Evolutionary conservation across 2,329 filamentous ascomycete genomes (phyloP).

Genomic region (Sporothrix luriei): DNA sequence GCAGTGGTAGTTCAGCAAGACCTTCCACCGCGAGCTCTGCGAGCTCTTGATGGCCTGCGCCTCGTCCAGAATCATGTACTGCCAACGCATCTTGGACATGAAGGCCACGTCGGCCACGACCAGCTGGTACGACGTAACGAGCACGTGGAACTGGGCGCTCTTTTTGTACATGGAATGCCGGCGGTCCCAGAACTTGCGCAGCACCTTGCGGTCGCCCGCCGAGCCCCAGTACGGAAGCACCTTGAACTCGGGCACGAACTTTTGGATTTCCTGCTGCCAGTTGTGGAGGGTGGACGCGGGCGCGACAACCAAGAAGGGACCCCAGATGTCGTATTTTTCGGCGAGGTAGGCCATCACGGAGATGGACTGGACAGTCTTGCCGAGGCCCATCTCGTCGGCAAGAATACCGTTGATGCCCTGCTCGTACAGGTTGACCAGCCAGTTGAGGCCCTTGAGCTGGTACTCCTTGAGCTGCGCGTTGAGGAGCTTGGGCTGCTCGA

Average conservation of each 20-base stretch:
- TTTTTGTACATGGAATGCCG: conserved; percentile 95
- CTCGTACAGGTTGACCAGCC: conserved; percentile 98
- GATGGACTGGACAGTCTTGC: conserved; percentile 98
- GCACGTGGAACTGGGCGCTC: conserved; percentile 91
- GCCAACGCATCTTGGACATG: conserved; percentile 99
- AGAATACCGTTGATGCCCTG: conserved; percentile 99
- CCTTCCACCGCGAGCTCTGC: conserved; percentile 95
- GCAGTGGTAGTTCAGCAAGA: conserved; percentile 88
- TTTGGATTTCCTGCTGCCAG: conserved; percentile 97
- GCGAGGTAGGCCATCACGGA: conserved; percentile 99
- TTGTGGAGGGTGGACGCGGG: conserved; percentile 97
- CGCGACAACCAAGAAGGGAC: conserved; percentile 93
- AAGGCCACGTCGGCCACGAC: conserved; percentile 96
- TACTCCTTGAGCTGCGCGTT: conserved; percentile 97
- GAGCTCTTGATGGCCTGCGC: conserved; percentile 99
- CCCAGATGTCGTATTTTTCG: conserved; percentile 97
- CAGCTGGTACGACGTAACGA: conserved; percentile 95
- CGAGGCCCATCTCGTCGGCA: conserved; percentile 98
- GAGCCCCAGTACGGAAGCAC: conserved; percentile 97
- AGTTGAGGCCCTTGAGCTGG: conserved; percentile 98
- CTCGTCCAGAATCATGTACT: conserved; percentile 99
- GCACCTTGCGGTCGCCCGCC: conserved; percentile 88
- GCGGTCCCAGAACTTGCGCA: conserved; percentile 98
- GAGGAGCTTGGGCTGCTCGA: conserved; percentile 91
- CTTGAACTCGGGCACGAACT: conserved; percentile 92